Conservation (phyloP, 2,329 filamentous ascomycete species). For the Pseudophaeomoniella oleicola region DNA sequence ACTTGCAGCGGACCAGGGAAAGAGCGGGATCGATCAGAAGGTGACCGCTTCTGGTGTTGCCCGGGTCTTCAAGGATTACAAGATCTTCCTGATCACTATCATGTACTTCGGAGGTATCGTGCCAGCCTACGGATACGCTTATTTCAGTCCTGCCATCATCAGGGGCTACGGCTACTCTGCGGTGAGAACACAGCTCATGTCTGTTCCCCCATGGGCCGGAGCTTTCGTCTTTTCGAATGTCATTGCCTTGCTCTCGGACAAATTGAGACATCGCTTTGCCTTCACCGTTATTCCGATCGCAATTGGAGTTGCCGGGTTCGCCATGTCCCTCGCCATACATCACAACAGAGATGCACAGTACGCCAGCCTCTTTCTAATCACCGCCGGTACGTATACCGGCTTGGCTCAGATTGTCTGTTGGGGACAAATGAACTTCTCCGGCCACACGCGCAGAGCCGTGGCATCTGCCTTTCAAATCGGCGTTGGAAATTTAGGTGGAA, state of each 20-base stretch:
- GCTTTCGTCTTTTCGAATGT: conserved; percentile 18
- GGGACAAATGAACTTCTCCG: conserved; percentile 41
- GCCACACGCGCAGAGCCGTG: conserved; percentile 33
- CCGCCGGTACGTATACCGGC: conserved; percentile 10
- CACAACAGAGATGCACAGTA: conserved; percentile 13
- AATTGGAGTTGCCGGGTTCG: conserved; percentile 17
- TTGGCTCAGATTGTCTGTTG: conserved; percentile 27
- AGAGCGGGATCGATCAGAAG: conserved; percentile 46
- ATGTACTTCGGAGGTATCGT: conserved; percentile 75
- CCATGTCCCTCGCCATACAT: conserved; percentile 15
- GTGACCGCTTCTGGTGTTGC: conserved; percentile 45
- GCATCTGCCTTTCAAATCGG: conserved; percentile 36
- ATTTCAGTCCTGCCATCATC: conserved; percentile 62
- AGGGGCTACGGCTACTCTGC: conserved; percentile 48
- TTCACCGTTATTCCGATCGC: conserved; percentile 16
- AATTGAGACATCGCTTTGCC: conserved; percentile 15
- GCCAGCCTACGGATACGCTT: conserved; percentile 48
- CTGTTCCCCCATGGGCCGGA: conserved; percentile 29
- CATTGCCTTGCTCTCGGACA: conserved; percentile 15
- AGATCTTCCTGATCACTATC: conserved; percentile 57
- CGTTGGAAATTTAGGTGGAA: conserved; percentile 35
- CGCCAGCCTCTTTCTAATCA: conserved; percentile 14
- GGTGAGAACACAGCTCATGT: conserved; percentile 39
- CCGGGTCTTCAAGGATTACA: conserved; percentile 55
- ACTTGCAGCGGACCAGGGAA: conserved; percentile 54